These are phyloP conservation scores for Lactifluus piperatus DNA, from an alignment of 768 basidiomycete genomes.

Conservation along the genomic window DNA sequence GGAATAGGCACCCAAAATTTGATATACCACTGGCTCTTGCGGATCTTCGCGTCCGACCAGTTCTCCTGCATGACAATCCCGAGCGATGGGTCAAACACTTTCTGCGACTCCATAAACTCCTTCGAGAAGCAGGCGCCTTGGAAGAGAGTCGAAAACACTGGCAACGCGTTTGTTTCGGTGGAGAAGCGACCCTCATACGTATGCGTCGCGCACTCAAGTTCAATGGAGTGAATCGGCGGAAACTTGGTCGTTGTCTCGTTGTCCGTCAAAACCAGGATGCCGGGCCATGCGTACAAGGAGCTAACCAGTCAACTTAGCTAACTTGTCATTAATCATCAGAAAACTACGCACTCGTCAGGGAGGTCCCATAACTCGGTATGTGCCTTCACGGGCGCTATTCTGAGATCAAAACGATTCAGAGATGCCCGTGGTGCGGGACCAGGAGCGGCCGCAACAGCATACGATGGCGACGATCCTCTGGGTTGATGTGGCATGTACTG, in stretches of 20 bases:
- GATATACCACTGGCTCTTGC: conserved; percentile 17
- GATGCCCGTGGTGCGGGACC: background rate
- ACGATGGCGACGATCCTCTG: conserved; percentile 4
- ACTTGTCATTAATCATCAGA: background rate
- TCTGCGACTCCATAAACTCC: background rate
- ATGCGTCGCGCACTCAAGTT: conserved; percentile 16
- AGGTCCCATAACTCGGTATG: conserved; percentile 20
- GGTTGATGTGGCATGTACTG: background rate
- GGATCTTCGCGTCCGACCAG: conserved; percentile 15
- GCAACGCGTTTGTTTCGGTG: conserved; percentile 16
- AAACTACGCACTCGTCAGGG: conserved; percentile 15
- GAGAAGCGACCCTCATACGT: conserved; percentile 21
- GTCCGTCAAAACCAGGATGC: conserved; percentile 18
- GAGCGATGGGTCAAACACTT: conserved; percentile 1
- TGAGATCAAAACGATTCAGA: conserved; percentile 18
- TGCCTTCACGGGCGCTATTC: conserved; percentile 8
- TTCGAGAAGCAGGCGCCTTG: background rate
- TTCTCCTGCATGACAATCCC: conserved; percentile 18
- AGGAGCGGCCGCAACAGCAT: background rate
- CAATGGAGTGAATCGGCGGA: conserved; percentile 9
- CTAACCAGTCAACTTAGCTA: background rate
- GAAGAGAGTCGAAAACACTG: conserved; percentile 12
- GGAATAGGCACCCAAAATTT: conserved; percentile 22
- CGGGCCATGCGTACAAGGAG: conserved; percentile 12
- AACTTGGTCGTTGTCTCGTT: background rate